Conservation (phyloP, 495 filamentous ascomycete species). For the Penicillium simplicissimum region DNA sequence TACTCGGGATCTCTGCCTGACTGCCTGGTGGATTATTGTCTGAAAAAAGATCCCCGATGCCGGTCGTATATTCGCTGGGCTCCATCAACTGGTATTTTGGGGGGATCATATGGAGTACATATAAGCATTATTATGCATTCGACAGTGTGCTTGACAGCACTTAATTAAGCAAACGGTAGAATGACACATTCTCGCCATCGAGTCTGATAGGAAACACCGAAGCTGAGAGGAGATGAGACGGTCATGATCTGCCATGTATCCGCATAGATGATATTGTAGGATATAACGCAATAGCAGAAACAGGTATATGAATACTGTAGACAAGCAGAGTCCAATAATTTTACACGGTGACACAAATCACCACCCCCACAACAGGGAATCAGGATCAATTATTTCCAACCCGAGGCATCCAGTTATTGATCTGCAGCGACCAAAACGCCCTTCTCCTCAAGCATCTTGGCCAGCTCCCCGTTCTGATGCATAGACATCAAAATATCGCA, state of each 20-base stretch:
- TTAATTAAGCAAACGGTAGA: not conserved
- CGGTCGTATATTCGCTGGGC: conserved; percentile 22
- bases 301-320: conserved; percentile 18
- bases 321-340: conserved; percentile 15
- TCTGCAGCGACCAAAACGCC: conserved; percentile 67
- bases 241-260: not conserved
- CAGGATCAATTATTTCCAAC: not conserved
- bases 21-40: conserved; percentile 6
- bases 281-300: not conserved
- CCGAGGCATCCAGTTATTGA: conserved; percentile 27
- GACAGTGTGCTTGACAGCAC: not conserved
- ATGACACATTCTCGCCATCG: not conserved
- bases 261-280: not conserved
- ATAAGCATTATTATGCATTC: not conserved
- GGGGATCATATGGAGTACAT: not conserved
- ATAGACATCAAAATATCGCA: conserved; percentile 97
- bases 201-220: not conserved
- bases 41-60: not conserved
- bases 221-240: not conserved
- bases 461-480: conserved; percentile 94
- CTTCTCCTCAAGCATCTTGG: conserved; percentile 89
- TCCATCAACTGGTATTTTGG: conserved; percentile 21
- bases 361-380: not conserved
- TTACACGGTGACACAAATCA: conserved; percentile 20
- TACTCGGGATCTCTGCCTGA: not conserved